Evolutionary conservation across 208 protist genomes (phyloP), one percentile per base, ranked within the genome.

Genomic region (Lotmaria passim): DNA sequence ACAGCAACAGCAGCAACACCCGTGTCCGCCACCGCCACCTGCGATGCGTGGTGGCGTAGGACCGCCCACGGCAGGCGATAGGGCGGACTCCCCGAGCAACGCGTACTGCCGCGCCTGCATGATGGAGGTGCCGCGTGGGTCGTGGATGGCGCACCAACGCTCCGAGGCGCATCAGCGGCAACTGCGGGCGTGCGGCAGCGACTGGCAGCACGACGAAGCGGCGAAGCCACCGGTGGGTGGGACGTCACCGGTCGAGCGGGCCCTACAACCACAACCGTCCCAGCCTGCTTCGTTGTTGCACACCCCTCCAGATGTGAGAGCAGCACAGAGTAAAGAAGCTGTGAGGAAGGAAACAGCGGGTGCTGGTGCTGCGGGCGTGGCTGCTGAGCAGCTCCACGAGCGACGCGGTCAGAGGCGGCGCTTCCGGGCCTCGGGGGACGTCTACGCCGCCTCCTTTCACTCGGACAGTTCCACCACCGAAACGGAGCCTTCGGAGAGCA

Each of bases 141-240:
- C n/a, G 14, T 75, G 69, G 75, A 21, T 24, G 56, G 56, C 41
- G 34, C 74, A 80, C 31, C 70, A 74, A 57, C 24, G 11, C 44
- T 43, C 62, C 26, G 58, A 60, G 6, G 21, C 33, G 31, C 75
- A 81, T 55, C 75, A 69, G 51, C 59, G 59, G 7, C 69, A 43
- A 14, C 59, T 81, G 24, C 56, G 36, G 0, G 69, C 69, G 28
- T 41, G 46, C n/a, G 56, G 52, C 5, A 55, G 39, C 21, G 31
- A 10, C n/a, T n/a, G n/a, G 1, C 57, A 24, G 57, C 36, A 33
- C 17, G 8, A 44, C 19, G 15, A 3, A 6, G 33, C n/a, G 10
- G 24, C 31, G 43, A 38, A 15, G 41, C 7, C n/a, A 1, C 34
- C 31, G 7, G 23, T 15, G 7, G 36, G 12, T 1, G 53, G 26